Evolutionary conservation across 495 filamentous ascomycete species (phyloP), one percentile per base, ranked within the genome.

Genomic region (Penicillium manginii): DNA sequence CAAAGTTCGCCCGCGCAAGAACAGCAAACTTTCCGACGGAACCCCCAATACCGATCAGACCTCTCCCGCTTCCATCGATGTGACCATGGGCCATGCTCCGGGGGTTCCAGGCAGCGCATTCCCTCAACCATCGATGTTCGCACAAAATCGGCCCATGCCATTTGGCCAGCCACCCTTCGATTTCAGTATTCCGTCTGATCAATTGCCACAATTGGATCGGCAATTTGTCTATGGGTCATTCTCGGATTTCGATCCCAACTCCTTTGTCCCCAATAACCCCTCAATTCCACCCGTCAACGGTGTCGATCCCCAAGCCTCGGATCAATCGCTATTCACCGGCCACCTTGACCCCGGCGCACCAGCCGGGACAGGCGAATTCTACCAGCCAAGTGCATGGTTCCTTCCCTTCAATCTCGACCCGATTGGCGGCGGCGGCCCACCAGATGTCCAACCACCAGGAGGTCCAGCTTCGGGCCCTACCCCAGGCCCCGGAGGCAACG

Each of bases 351-450:
- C 75, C 26, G 66, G 70, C 40, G 73, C 75, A 0, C 76, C 76
- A 0, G 71, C 76, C 2, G 76, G 75, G 10, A 68, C 70, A 1
- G 75, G 72, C 45, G 77, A 79, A 47, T 78, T 68, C 63, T 75
- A 77, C 61, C 78, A 82, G 42, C 75, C 88, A 2, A 91, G 87
- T 53, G 91, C 92, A 21, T 97, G 93, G 93, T 96, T 96, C 73
- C 86, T 96, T 77, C 93, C 93, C 2, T 97, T 96, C 76, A 97
- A 97, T 65, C 84, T 93, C 74, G 89, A 92, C 60, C 91, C 90
- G 4, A 54, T 77, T 32, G 67, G 69, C 37, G 62, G 29, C 26
- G 58, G 21, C 5, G 54, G 17, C 29, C 55, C 54, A 23, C 59
- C 64, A 43, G 61, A 43, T 15, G 37, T 17, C 45, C 47, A 52